Evolutionary conservation across 306 rosid genomes (phyloP), one percentile per base, ranked within the genome.

Genomic region (Acacia crassicarpa): DNA sequence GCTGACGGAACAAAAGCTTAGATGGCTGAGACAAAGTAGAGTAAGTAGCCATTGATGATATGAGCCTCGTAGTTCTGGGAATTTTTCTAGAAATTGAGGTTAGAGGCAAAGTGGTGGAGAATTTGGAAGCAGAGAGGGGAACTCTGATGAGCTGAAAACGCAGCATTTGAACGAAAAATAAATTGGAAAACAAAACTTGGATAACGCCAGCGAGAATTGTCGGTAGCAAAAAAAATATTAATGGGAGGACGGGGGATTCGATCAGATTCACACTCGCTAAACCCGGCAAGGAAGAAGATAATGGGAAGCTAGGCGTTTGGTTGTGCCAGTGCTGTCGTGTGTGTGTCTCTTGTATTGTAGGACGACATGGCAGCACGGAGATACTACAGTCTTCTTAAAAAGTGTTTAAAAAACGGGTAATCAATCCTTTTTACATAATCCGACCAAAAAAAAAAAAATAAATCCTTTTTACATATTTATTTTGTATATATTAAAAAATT

Each of bases 1-100:
- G 95, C 89, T 95, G 97, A 30, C 98, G 99, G 33, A 95, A 89
- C 85, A 95, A 86, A 70, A 95, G 94, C 69, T 86, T 93, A 5
- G 87, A 83, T 2, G 86, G 46, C 5, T 84, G 75, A n/a, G 83
- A 81, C 8, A 85, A 82, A 78, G 87, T 44, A 19, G 89, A 77
- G 81, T 51, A 78, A 69, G 92, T 80, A 77, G 63, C 84, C 92
- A 91, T 91, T 73, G 78, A 85, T 11, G 89, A 82, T 83, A 83
- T 74, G 23, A 88, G 5, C 8, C 40, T 79, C 2, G 72, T 48
- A 65, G 63, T 41, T 22, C 70, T 44, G 20, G 41, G 27, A 58
- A 83, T 59, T 14, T 75, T 17, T 59, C 13, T n/a, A 30, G 85
- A 76, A 74, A 84, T 0, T 5, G 78, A 7, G 38, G 44, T 58